Evolutionary conservation across 2,329 filamentous ascomycete species (phyloP), one percentile per base, ranked within the genome.

Genomic region (Dryadomyces quercus-mongolicae): DNA sequence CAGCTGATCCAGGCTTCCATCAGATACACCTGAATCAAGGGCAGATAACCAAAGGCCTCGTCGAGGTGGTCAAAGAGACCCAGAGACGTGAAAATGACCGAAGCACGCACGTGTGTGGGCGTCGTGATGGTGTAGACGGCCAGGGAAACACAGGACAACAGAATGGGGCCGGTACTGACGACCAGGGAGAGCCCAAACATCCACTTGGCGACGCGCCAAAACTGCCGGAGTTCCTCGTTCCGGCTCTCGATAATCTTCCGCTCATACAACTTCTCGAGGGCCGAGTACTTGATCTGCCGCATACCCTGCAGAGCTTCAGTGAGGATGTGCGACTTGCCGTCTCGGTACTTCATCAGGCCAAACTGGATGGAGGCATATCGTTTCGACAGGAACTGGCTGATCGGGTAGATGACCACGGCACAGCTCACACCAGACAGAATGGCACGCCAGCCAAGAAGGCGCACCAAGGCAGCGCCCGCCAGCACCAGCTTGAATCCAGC

Each of bases 211-310:
- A 64, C 62, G 31, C 58, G 64, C 65, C 66, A 67, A 54, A 63
- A 67, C 52, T 67, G 65, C n/a, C 55, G 56, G 21, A 69, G 60
- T 60, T 69, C 67, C 25, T 67, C 64, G 49, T 67, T 64, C 31
- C 67, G 63, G 46, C 61, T 65, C n/a, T 63, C 57, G 36, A 67
- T 47, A 16, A 69, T 68, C 57, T 65, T 68, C 42, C 60, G 56
- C 54, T 69, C 66, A 62, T 65, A 69, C 36, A 66, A 60, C 34
- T 63, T 58, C 53, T 69, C 67, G 12, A 69, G 62, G 9, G 66
- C 67, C 3, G 67, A 68, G 57, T 67, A 68, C 52, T 66, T 65
- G 63, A 69, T 68, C 57, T 69, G 67, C 12, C 66, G 65, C 64
- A 69, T 69, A 22, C 67, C 67, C 38, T 68, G 64, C 18, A 69